A percentile compares a stretch with the other conserved stretches of the same genome.
phyloP scores from a whole-genome alignment of 2,329 filamentous ascomycete genomes.

The Sporothrix inflata region DNA sequence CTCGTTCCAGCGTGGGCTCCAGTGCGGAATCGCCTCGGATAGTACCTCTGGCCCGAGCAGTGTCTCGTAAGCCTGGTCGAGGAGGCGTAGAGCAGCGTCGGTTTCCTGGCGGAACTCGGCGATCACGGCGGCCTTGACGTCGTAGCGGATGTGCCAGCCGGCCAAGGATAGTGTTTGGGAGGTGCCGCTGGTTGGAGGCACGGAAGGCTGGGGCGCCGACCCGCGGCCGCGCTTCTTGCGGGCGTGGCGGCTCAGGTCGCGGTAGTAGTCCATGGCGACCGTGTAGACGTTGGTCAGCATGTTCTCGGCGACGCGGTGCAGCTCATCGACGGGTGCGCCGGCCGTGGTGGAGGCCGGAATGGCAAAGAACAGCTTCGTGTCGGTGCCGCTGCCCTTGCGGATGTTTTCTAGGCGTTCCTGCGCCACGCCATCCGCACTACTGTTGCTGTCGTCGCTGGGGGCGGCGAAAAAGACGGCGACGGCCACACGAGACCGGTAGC shows the following conservation, averaged over 20 bases:
- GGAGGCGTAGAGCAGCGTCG: constrained; percentile 82
- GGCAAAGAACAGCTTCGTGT: constrained; percentile 84
- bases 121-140: constrained; percentile 89
- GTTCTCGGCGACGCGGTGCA: constrained; percentile 72
- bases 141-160: constrained; percentile 92
- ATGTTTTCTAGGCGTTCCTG: constrained; percentile 77
- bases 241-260: constrained; percentile 89
- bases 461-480: constrained; percentile 67
- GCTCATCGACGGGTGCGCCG: constrained; percentile 56
- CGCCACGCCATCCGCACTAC: constrained; percentile 60
- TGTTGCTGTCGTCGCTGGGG: constrained; percentile 56
- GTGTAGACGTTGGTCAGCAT: constrained; percentile 75
- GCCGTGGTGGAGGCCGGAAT: constrained; percentile 63
- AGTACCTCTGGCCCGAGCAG: constrained; percentile 82
- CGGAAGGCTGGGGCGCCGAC: constrained; percentile 75
- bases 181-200: constrained; percentile 80
- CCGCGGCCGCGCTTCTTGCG: constrained; percentile 85
- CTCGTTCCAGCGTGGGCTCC: constrained; percentile 90
- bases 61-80: constrained; percentile 83
- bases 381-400: constrained; percentile 75
- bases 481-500: constrained; percentile 76
- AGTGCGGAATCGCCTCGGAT: constrained; percentile 78
- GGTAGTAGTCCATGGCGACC: constrained; percentile 83
- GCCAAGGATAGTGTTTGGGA: constrained; percentile 82
- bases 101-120: constrained; percentile 93